Evolutionary conservation across 768 basidiomycete genomes (phyloP), one percentile per base, ranked within the genome.

Genomic region (Calocybe cyanea): DNA sequence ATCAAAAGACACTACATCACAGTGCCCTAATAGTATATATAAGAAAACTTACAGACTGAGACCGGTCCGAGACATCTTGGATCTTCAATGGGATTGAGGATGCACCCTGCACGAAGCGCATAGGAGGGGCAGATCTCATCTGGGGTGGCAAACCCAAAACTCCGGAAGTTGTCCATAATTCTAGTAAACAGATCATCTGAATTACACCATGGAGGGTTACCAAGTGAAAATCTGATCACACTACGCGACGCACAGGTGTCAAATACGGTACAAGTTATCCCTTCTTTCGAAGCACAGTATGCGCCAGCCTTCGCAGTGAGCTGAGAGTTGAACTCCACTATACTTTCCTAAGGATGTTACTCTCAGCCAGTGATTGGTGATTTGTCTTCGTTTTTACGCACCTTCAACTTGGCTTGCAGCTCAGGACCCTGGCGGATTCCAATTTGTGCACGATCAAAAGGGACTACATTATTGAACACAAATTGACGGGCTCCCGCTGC

Each of bases 401-500:
- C 58, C 34, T 52, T 55, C 47, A 59, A 31, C 42, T 51, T 57
- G 24, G 48, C 53, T 20, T 56, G 51, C 0, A 59, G 43, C 15
- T 32, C 33, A 3, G 48, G 11, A 18, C 58, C 55, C n/a, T 49
- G 47, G 15, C 35, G 18, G 17, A 55, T 46, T 0, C 57, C 57
- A 11, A 41, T 49, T 23, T 53, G 51, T 6, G 55, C 55, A 18
- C 57, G 46, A 44, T 59, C 55, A 32, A 57, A 59, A 1, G 57
- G 57, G 10, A 59, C 48, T 9, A 57, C 47, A 23, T 56, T 53
- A 14, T 59, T 59, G 40, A 59, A 59, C 2, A 59, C 38, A 21
- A 59, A 59, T 7, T 51, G 55, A 5, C 57, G 51, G 9, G 55
- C 57, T 10, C 57, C 57, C 2, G 52, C 57, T 10, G 7, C 34